Evolutionary conservation across 2,329 filamentous ascomycete species (phyloP), one percentile per base, ranked within the genome.

Genomic region (Chaetomiaceae sp.): DNA sequence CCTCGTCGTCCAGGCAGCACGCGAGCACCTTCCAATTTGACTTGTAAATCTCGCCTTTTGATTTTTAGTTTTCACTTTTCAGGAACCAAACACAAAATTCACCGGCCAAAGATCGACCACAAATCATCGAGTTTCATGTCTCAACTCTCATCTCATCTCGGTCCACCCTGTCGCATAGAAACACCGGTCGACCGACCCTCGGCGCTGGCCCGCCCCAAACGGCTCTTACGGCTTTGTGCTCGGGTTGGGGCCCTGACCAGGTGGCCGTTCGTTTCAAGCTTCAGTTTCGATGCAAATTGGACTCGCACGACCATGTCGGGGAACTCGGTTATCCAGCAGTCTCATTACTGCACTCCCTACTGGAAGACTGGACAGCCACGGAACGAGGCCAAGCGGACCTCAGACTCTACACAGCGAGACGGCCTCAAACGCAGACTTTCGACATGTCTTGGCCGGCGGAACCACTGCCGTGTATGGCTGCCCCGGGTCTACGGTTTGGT

Each of bases 261-360:
- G 45, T 5, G n/a, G n/a, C 51, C 27, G 54, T 57, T 57, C n/a
- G n/a, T n/a, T n/a, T 57, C 51, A 57, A 44, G 20, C n/a, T 22
- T n/a, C 22, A 11, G 25, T 47, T 29, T 25, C 51, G 50, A 53
- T 31, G 36, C 46, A 47, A 14, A 9, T 31, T 9, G 3, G 29
- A 1, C 38, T 29, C 20, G n/a, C 17, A n/a, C n/a, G n/a, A 12
- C 38, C 39, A 29, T 9, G 7, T 37, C 39, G 9, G 9, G 3
- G 20, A 29, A 15, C 38, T 11, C 5, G 40, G 3, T 17, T 17
- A 39, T 4, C 11, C 33, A 17, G 36, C 31, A 39, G 27, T 31
- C 27, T 31, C n/a, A n/a, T 6, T 6, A 8, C 31, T 11, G n/a
- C 11, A n/a, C 4, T 25, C 15, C 11, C n/a, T 23, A 38, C 15